Base-by-base conservation (phyloP, 2,329 filamentous ascomycete genomes). In the Colletotrichum siamense region DNA sequence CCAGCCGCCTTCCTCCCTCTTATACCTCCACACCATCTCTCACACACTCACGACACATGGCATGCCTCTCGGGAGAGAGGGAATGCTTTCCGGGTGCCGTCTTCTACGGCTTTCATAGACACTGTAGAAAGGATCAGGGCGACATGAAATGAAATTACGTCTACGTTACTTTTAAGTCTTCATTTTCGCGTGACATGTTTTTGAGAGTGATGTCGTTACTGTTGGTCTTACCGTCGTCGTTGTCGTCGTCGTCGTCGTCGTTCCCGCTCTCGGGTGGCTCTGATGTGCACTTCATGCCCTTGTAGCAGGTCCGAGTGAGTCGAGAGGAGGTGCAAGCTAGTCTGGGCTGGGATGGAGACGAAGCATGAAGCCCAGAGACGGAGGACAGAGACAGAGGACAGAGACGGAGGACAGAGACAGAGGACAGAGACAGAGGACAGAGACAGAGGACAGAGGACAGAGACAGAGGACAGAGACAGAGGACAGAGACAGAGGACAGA, bases 111-210 rank as follows among this genome's bases (percentile, higher is more conserved):
- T 77, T 77, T 71, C 77, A 78, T 78, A 77, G 77, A 78, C 70
- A 75, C 77, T 78, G 75, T 78, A 78, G 77, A 78, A 77, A 75
- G 71, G 77, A 75, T 75, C 65, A 78, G 71, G 77, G 77, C 75
- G 74, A 77, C 75, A 78, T 77, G 77, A 77, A 78, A 78, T 78
- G 77, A 78, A 77, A 78, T 78, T 77, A 78, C 77, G 77, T 78
- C 71, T 77, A 71, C 77, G 67, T 76, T 62, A 73, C 69, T 12
- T 39, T 9, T 13, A 0, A 32, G 26, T 63, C 59, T 32, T 5
- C 8, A 32, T 8, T 0, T 8, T 22, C 0, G 1, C n/a, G 44
- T 52, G 44, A 22, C 2, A 16, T 13, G 9, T 22, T 22, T n/a
- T 22, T 7, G 10, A 49, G 2, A 6, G 39, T 44, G 39, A 49